Evolutionary conservation across 1,284 basidiomycete species (phyloP).

Genomic region (Microbotryum violaceum): DNA sequence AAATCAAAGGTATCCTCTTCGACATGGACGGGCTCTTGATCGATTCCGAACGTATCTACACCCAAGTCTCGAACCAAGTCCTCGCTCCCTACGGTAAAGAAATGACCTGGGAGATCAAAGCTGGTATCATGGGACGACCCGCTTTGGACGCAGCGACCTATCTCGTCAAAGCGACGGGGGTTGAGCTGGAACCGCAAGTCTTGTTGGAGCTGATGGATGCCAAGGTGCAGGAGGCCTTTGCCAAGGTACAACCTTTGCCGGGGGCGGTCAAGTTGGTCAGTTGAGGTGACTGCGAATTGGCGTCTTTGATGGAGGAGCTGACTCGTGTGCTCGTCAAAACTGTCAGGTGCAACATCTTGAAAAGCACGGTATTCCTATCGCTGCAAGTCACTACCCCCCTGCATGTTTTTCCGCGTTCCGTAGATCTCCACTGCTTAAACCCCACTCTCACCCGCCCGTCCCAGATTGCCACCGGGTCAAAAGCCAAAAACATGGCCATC

Average conservation of each 20-base stretch:
- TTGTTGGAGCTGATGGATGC: slow-evolving; percentile 11
- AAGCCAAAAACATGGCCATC: slow-evolving; percentile 31
- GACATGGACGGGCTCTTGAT: slow-evolving; percentile 32
- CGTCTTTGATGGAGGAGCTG: no score
- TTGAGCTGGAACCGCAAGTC: slow-evolving; percentile 12
- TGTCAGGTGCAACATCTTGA: slow-evolving; percentile 22
- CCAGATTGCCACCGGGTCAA: slow-evolving; percentile 33
- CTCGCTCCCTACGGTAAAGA: slow-evolving; percentile 18
- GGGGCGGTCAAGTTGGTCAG: slow-evolving; percentile 33
- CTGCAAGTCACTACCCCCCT: slow-evolving; percentile 5
- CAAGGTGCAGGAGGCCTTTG: slow-evolving; percentile 9
- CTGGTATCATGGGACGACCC: slow-evolving; percentile 23
- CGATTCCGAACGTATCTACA: slow-evolving; percentile 22
- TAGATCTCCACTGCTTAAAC: not conserved
- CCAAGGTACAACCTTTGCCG: slow-evolving; percentile 27
- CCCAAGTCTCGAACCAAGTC: slow-evolving; percentile 18
- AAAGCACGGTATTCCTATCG: slow-evolving; percentile 32
- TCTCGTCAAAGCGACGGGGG: slow-evolving; percentile 18
- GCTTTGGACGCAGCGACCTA: slow-evolving; percentile 10
- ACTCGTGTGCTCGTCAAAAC: no score
- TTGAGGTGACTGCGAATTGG: no score
- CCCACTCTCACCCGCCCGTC: not conserved
- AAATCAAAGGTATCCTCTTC: slow-evolving; percentile 23
- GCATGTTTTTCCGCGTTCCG: not conserved
- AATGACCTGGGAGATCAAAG: slow-evolving; percentile 28